Conservation (phyloP, 2,329 filamentous ascomycete genomes). For the Scleromitrula shiraiana region DNA sequence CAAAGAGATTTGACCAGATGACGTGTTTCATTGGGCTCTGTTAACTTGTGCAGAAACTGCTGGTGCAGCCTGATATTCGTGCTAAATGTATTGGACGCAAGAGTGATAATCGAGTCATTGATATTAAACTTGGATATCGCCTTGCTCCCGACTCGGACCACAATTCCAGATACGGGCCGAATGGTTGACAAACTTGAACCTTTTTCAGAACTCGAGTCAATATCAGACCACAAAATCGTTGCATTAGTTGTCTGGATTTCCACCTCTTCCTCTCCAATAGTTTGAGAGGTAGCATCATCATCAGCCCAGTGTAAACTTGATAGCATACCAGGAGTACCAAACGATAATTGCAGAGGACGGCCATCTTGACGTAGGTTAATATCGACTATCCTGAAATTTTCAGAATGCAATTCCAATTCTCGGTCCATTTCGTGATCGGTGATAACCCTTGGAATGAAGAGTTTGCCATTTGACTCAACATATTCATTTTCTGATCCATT, state of each 20-base stretch:
- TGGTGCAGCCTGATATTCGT: background rate
- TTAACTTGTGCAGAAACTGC: background rate
- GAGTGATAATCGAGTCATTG: background rate
- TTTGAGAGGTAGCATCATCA: background rate
- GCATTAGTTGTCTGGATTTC: background rate
- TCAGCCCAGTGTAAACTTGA: constrained; percentile 24
- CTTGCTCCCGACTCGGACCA: background rate
- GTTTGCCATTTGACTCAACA: background rate
- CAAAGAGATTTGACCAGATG: background rate
- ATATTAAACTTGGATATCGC: background rate
- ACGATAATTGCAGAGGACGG: constrained; percentile 18
- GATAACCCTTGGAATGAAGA: background rate
- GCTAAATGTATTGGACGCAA: background rate
- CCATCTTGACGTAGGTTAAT: background rate
- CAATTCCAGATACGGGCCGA: background rate
- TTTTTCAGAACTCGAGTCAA: background rate
- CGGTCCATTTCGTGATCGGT: constrained; percentile 17
- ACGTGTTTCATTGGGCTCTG: background rate
- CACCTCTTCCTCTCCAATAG: background rate
- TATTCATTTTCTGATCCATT: background rate
- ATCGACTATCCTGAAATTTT: no score
- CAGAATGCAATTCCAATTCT: constrained; percentile 7
- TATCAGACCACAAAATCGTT: background rate
- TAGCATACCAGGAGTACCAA: constrained; percentile 20
- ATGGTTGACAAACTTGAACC: background rate